These are phyloP conservation scores for Penicillium expansum DNA, from an alignment of 2,329 filamentous ascomycete species.

Conservation along the genomic window DNA sequence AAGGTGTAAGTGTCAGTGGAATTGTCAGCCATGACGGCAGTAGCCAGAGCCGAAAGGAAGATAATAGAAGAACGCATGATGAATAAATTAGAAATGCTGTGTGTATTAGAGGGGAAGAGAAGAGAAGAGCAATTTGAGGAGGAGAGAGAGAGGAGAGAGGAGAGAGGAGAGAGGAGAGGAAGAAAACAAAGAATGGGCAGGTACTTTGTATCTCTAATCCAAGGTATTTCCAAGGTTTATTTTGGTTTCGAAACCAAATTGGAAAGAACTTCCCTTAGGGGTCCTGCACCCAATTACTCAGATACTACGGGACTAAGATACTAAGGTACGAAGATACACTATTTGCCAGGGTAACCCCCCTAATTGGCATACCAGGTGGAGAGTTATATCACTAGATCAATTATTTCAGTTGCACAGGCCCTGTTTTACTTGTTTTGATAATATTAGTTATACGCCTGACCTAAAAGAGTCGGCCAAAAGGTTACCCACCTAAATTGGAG, in stretches of 20 bases:
- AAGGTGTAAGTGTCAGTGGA: conserved; percentile 46
- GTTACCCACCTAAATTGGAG: neutral
- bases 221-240: neutral
- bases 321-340: no score
- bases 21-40: conserved; percentile 38
- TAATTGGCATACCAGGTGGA: conserved; percentile 6
- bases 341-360: conserved; percentile 6
- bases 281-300: no score
- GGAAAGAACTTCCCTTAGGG: neutral
- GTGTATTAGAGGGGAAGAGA: neutral
- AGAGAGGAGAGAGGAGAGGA: neutral
- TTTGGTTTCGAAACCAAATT: neutral
- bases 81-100: conserved; percentile 12
- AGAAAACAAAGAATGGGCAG: conserved; percentile 8
- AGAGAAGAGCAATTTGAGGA: no score
- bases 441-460: neutral
- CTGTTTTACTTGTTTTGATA: neutral
- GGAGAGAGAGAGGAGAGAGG: no score
- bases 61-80: conserved; percentile 51
- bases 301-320: no score
- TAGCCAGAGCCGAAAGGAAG: conserved; percentile 47
- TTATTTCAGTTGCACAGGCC: neutral
- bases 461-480: conserved; percentile 2
- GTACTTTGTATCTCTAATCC: conserved; percentile 1
- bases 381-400: neutral